phyloP scores from a whole-genome alignment of 139 green algal species.

The Edaphochlamys debaryana region DNA sequence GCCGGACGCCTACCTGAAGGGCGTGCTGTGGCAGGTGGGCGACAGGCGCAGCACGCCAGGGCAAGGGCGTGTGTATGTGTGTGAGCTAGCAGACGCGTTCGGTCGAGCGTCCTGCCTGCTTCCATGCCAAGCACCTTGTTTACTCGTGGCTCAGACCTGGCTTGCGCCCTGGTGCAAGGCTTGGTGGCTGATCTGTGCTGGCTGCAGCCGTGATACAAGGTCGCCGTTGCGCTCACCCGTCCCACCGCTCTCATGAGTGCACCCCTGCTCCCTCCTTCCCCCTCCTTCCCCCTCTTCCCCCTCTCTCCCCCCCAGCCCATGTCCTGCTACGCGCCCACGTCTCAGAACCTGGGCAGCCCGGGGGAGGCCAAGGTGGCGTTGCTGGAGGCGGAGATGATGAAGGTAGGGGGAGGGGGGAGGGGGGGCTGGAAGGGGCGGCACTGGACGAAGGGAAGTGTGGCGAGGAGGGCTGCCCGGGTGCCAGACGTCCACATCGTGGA shows the following conservation, averaged over 20 bases:
- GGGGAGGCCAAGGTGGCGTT: neutral
- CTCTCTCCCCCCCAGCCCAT: neutral
- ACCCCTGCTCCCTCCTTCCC: neutral
- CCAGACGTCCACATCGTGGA: too few relatives aligned
- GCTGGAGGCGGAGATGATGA: slow-evolving; percentile 11
- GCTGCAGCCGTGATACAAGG: too few relatives aligned
- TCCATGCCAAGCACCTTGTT: too few relatives aligned
- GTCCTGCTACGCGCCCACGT: slow-evolving; percentile 14
- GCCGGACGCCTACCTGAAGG: neutral
- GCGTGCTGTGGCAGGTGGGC: slow-evolving; percentile 31
- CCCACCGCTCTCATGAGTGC: too few relatives aligned
- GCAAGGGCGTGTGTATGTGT: neutral
- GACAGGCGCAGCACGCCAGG: too few relatives aligned
- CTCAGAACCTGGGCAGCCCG: neutral
- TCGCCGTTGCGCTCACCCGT: too few relatives aligned
- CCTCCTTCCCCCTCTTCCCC: neutral
- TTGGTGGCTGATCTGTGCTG: too few relatives aligned
- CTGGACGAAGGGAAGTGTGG: neutral
- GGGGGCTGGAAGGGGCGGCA: too few relatives aligned
- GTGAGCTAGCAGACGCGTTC: neutral
- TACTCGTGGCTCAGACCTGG: too few relatives aligned
- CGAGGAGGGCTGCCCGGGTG: too few relatives aligned
- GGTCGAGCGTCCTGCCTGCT: too few relatives aligned
- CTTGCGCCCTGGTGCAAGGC: too few relatives aligned
- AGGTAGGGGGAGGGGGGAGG: neutral